These are phyloP conservation scores for Zalaria sp. DNA, from an alignment of 2,329 filamentous ascomycete genomes.

Conservation along the genomic window DNA sequence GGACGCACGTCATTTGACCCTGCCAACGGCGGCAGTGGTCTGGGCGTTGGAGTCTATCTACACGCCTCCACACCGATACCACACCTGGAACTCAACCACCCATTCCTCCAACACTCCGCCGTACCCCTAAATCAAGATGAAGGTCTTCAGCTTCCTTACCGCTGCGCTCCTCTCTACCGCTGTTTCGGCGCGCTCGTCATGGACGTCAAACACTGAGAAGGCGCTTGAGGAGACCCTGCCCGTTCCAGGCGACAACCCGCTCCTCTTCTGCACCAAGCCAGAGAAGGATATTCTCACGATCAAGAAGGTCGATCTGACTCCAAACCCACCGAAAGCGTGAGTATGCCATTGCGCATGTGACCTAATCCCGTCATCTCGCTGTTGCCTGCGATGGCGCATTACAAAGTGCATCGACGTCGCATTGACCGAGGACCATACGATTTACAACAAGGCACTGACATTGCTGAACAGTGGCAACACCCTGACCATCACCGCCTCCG, in stretches of 20 bases:
- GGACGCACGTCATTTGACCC: no score
- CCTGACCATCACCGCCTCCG: conserved; percentile 65
- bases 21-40: no score
- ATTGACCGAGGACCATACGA: background rate
- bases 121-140: conserved; percentile 11
- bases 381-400: no score
- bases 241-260: conserved; percentile 74
- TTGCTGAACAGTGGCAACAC: conserved; percentile 49
- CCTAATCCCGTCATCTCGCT: conserved; percentile 1
- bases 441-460: background rate
- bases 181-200: conserved; percentile 14
- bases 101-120: no score
- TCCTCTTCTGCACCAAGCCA: conserved; percentile 64
- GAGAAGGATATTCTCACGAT: conserved; percentile 59
- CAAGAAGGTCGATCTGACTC: conserved; percentile 62
- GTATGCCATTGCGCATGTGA: conserved; percentile 1
- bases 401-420: background rate
- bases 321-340: conserved; percentile 81
- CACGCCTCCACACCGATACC: no score
- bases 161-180: conserved; percentile 14
- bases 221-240: conserved; percentile 36
- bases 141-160: conserved; percentile 14
- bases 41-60: no score
- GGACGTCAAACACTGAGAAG: conserved; percentile 8
- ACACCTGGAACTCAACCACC: no score